Evolutionary conservation across 768 basidiomycete species (phyloP).

Genomic region (Mycena venus): DNA sequence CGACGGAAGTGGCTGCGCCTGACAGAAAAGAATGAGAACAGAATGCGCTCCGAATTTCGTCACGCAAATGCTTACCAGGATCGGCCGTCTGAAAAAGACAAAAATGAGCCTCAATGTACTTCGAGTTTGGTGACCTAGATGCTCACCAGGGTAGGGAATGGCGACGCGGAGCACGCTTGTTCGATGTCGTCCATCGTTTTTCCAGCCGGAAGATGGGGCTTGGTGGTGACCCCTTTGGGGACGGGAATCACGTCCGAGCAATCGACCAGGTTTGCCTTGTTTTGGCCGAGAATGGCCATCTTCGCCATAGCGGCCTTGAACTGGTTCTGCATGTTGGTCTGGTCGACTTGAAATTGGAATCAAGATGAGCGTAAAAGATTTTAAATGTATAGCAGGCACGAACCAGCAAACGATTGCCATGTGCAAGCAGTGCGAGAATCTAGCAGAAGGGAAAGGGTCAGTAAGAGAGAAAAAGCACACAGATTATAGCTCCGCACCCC

Average conservation of each 20-base stretch:
- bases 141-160: slow-evolving; percentile 39
- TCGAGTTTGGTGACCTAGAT: not conserved
- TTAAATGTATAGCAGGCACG: not conserved
- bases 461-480: slow-evolving; percentile 40
- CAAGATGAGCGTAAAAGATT: too few species aligned
- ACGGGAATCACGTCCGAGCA: slow-evolving; percentile 54
- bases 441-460: slow-evolving; percentile 22
- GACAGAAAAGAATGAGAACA: too few species aligned
- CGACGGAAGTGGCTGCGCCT: slow-evolving; percentile 31
- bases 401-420: slow-evolving; percentile 51
- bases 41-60: too few species aligned
- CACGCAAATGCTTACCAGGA: too few species aligned
- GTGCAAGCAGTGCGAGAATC: slow-evolving; percentile 52
- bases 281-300: slow-evolving; percentile 46
- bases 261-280: slow-evolving; percentile 42
- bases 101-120: not conserved
- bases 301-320: slow-evolving; percentile 50
- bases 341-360: slow-evolving; percentile 29
- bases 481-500: slow-evolving; percentile 9
- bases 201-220: slow-evolving; percentile 42
- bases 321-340: slow-evolving; percentile 34
- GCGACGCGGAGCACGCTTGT: slow-evolving; percentile 35
- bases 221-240: slow-evolving; percentile 24
- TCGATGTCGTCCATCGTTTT: slow-evolving; percentile 38
- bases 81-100: too few species aligned